Evolutionary conservation across 768 basidiomycete species (phyloP).

Genomic region (Rhodotorula diobovata): DNA sequence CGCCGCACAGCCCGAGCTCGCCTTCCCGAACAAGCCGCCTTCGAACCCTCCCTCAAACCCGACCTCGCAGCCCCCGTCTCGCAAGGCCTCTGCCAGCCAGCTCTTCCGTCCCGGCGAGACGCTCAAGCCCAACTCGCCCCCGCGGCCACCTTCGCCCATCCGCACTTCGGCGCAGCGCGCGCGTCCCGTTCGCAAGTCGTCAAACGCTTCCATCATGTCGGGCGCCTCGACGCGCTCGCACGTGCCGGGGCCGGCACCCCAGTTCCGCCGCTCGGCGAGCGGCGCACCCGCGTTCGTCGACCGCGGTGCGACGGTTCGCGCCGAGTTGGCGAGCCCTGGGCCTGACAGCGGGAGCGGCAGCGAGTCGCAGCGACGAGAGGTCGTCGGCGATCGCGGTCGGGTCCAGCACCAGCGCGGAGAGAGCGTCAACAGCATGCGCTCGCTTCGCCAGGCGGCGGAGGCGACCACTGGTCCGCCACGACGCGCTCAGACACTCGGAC

Average conservation of each 20-base stretch:
- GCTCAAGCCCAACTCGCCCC: neutral
- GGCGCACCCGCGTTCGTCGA: slow-evolving; percentile 8
- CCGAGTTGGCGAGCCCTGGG: slow-evolving; percentile 14
- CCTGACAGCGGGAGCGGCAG: neutral
- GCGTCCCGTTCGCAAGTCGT: slow-evolving; percentile 26
- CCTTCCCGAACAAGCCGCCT: slow-evolving; percentile 2
- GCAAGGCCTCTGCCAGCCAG: neutral
- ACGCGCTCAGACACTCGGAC: neutral
- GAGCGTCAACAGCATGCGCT: slow-evolving; percentile 3
- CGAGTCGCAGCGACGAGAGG: neutral
- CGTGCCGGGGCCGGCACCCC: neutral
- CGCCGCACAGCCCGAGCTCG: slow-evolving; percentile 5
- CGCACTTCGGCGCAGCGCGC: neutral
- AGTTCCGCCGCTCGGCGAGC: slow-evolving; percentile 26
- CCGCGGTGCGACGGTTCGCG: neutral
- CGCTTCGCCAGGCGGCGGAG: slow-evolving; percentile 6
- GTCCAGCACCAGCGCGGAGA: neutral
- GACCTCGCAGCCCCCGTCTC: neutral
- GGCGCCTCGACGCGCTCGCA: slow-evolving; percentile 23
- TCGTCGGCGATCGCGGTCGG: neutral
- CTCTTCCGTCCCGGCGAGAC: neutral
- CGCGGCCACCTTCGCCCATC: neutral
- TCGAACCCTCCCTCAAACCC: neutral
- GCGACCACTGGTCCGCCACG: neutral
- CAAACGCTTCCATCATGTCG: slow-evolving; percentile 33